These are phyloP conservation scores for Umbelopsis ramanniana DNA, from an alignment of 192 early-diverging fungal genomes.

Conservation along the genomic window DNA sequence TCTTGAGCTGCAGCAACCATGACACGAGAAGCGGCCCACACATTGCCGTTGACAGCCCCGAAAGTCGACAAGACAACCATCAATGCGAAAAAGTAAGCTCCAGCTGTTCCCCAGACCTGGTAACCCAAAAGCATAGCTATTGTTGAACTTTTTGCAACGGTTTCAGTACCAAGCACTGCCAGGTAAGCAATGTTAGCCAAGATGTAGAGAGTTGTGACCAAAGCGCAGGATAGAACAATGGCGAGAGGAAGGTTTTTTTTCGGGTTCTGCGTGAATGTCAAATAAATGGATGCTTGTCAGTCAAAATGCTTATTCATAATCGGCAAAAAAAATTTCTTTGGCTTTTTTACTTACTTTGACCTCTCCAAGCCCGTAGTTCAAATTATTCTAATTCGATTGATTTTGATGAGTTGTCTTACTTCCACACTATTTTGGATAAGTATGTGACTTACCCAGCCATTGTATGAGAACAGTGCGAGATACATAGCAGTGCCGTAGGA, in stretches of 20 bases:
- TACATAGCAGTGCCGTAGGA: slow-evolving; percentile 76
- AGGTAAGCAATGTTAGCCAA: slow-evolving; percentile 84
- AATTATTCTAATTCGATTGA: slow-evolving; percentile 51
- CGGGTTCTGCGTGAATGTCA: slow-evolving; percentile 48
- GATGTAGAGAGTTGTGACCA: slow-evolving; percentile 75
- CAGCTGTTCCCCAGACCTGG: slow-evolving; percentile 62
- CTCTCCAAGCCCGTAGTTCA: slow-evolving; percentile 81
- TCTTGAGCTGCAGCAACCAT: slow-evolving; percentile 63
- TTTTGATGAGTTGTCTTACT: slow-evolving; percentile 30
- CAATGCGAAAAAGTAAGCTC: slow-evolving; percentile 67
- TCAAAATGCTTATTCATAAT: neutral
- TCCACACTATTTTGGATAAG: neutral
- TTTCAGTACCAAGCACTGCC: slow-evolving; percentile 70
- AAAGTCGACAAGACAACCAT: slow-evolving; percentile 73
- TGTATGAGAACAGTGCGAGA: slow-evolving; percentile 60
- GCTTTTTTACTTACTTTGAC: slow-evolving; percentile 53
- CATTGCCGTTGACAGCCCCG: slow-evolving; percentile 73
- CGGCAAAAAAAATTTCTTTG: neutral
- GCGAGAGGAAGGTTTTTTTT: slow-evolving; percentile 73
- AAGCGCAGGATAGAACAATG: slow-evolving; percentile 64
- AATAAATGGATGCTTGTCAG: too few species aligned
- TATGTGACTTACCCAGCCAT: slow-evolving; percentile 49
- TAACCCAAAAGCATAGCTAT: slow-evolving; percentile 69
- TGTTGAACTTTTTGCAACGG: slow-evolving; percentile 61
- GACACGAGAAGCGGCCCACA: slow-evolving; percentile 72